Evolutionary conservation across 352 stramenopile species (phyloP).

Genomic region (Aphanomyces euteiches): DNA sequence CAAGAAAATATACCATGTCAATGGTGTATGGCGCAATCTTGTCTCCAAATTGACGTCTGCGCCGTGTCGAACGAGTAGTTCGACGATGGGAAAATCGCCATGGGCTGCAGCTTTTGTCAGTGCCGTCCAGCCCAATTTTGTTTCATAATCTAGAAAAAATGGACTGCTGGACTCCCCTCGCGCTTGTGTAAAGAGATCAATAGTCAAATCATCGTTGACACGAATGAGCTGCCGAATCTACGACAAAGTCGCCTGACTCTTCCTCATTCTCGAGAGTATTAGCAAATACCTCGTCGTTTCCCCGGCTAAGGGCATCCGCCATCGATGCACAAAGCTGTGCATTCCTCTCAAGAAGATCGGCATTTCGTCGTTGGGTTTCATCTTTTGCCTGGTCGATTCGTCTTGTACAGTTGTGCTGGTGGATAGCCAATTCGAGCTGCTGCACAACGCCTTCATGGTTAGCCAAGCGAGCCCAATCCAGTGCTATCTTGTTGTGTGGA

Average conservation of each 20-base stretch:
- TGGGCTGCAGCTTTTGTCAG: conserved; percentile 60
- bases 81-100: conserved; percentile 38
- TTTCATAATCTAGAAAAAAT: conserved; percentile 59
- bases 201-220: neutral
- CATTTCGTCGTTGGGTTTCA: neutral
- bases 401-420: conserved; percentile 11
- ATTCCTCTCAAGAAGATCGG: neutral
- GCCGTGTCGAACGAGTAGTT: conserved; percentile 48
- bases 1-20: conserved; percentile 45
- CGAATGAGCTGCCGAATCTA: neutral
- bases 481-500: conserved; percentile 47
- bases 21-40: conserved; percentile 54
- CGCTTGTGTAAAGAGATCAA: neutral
- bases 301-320: neutral
- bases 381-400: neutral
- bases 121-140: conserved; percentile 59
- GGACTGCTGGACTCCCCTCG: neutral
- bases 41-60: conserved; percentile 49
- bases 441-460: conserved; percentile 37
- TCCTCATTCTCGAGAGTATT: neutral
- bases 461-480: conserved; percentile 60
- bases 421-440: conserved; percentile 21
- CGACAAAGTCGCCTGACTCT: neutral
- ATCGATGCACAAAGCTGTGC: neutral
- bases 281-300: too few relatives aligned